Evolutionary conservation across 768 basidiomycete species (phyloP), one percentile per base, ranked within the genome.

Genomic region (Boletus coccyginus): DNA sequence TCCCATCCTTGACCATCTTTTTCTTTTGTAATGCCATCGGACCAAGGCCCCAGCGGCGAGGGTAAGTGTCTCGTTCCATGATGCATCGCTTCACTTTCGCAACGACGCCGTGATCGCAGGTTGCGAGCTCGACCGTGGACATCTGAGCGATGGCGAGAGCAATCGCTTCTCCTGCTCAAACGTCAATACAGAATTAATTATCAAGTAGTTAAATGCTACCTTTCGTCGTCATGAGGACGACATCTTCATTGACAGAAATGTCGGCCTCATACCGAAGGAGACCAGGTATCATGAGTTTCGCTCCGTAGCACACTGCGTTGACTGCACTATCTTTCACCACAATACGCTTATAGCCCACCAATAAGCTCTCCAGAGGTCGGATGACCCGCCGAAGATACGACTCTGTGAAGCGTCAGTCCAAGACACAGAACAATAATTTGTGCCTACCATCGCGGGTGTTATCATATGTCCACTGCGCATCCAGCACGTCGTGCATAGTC

Each of bases 271-370:
- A 99, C 65, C 97, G 91, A 53, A 99, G 81, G 43, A 99, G 81
- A 71, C 97, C 97, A 61, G 97, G 97, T 65, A 99, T 94, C 97
- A 99, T 99, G 68, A 99, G 87, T 74, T 98, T 98, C 55, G 97
- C 97, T 60, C 97, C 97, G 73, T 99, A 98, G 77, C 96, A 98
- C 57, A 99, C 92, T 49, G 97, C 97, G 67, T 98, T 99, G 67
- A 99, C 96, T 19, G 97, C 94, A 64, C 92, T 95, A 74, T 99
- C 97, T 75, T 98, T 98, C 62, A 99, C 95, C 38, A 99, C 97
- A 59, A 99, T 93, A 56, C 97, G 90, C 77, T 98, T 99, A 79
- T 98, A 98, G 52, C 94, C 93, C 57, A 93, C 83, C 67, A 99
- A 81, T 53, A 99, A 81, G 53, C 88, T 92, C 77, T 99, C 97